Percentiles rank a stretch among this genome's conserved stretches.
These are phyloP conservation scores for Pulveroboletus sp. DNA, from an alignment of 768 basidiomycete species.

Conservation along the genomic window DNA sequence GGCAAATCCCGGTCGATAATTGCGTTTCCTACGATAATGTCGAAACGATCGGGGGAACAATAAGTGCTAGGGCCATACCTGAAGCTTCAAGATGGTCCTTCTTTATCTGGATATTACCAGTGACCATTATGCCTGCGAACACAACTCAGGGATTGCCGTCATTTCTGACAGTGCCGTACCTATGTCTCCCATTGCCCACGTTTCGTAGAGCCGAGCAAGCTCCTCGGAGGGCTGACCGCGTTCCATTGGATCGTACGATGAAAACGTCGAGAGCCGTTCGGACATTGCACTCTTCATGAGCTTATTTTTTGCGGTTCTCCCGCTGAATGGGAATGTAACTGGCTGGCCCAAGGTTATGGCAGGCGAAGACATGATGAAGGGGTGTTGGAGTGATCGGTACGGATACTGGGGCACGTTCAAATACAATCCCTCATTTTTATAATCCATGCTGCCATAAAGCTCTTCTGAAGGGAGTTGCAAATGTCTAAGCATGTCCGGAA, in stretches of 20 bases:
- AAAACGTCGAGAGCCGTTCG: constrained; percentile 33
- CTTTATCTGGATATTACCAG: constrained; percentile 33
- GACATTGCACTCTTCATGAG: constrained; percentile 35
- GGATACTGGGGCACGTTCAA: constrained; percentile 12
- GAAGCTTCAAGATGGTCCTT: constrained; percentile 32
- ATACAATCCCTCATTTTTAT: constrained; percentile 16
- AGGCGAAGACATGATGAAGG: constrained; percentile 13
- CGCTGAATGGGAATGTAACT: constrained; percentile 28
- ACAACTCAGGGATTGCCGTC: constrained; percentile 1
- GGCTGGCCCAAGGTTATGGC: constrained; percentile 22
- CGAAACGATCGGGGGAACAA: background rate
- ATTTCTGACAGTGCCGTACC: constrained; percentile 12
- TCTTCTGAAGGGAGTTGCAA: constrained; percentile 9
- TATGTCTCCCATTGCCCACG: constrained; percentile 30
- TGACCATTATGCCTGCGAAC: constrained; percentile 28
- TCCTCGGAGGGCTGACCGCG: constrained; percentile 33
- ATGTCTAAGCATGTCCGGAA: constrained; percentile 14
- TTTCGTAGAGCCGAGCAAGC: constrained; percentile 32
- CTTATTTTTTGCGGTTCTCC: constrained; percentile 28
- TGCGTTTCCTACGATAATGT: constrained; percentile 22
- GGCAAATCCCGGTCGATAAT: constrained; percentile 30
- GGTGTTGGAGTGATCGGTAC: constrained; percentile 10
- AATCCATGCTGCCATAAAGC: constrained; percentile 4
- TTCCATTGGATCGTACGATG: constrained; percentile 23
- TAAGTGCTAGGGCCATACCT: constrained; percentile 12